Conservation (phyloP, 2,329 filamentous ascomycete genomes). For the Parascedosporium putredinis region DNA sequence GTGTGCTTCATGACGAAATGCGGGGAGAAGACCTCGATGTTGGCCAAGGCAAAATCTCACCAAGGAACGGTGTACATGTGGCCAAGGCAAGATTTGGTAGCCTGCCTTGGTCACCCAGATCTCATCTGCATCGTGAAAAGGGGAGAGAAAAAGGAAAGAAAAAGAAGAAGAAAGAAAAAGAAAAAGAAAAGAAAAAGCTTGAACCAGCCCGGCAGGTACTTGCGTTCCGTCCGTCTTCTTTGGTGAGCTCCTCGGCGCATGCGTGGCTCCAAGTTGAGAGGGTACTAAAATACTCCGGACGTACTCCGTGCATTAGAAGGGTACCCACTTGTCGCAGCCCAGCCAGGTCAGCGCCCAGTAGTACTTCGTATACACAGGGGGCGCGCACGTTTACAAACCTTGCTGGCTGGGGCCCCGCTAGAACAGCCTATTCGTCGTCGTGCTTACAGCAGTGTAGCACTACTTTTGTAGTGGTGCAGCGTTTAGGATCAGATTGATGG, state of each 20-base stretch:
- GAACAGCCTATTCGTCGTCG: not conserved
- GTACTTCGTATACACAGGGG: not conserved
- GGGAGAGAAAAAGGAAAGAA: not conserved
- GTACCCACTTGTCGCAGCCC: no score
- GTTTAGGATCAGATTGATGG: no score
- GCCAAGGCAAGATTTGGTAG: not conserved
- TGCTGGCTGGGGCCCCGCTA: not conserved
- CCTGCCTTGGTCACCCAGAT: not conserved
- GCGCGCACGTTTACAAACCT: not conserved
- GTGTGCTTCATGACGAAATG: constrained; percentile 3
- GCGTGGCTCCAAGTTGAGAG: no score
- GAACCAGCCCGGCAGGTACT: no score
- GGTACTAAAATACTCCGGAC: no score
- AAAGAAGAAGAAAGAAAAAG: not conserved
- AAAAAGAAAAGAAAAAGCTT: not conserved
- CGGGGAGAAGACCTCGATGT: not conserved
- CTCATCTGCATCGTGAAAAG: no score
- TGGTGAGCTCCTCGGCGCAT: no score
- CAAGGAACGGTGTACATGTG: not conserved
- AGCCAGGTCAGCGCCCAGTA: not conserved
- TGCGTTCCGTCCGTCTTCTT: no score
- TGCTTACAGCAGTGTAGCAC: not conserved
- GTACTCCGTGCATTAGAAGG: no score
- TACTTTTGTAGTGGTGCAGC: not conserved
- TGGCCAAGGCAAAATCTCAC: not conserved